Evolutionary conservation across 257 asterid genomes (phyloP).

Genomic region (Thymus quinquecostatus): DNA sequence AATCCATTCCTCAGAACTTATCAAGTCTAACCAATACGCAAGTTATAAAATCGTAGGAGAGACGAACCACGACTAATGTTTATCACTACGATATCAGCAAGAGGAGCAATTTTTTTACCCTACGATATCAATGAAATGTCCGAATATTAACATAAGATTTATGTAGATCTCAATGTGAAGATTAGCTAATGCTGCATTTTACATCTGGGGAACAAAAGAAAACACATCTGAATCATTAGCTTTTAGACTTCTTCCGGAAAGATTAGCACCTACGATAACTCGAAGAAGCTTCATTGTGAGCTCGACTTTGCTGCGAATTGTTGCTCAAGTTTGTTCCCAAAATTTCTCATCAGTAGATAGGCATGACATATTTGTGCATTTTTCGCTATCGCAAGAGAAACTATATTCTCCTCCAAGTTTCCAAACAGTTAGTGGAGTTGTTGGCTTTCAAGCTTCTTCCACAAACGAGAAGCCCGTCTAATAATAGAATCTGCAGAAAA

Average conservation of each 20-base stretch:
- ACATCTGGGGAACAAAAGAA: conserved; percentile 6
- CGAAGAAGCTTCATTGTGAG: conserved; percentile 47
- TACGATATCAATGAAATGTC: background rate
- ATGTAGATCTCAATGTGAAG: no score
- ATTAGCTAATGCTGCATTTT: background rate
- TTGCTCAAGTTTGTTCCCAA: conserved; percentile 15
- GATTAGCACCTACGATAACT: conserved; percentile 38
- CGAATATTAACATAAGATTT: background rate
- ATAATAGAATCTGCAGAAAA: conserved; percentile 83
- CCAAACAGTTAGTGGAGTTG: conserved; percentile 7
- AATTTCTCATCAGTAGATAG: conserved; percentile 3
- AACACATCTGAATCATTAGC: conserved; percentile 28
- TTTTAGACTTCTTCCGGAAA: conserved; percentile 49
- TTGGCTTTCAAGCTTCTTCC: conserved; percentile 83
- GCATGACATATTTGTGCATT: conserved; percentile 18
- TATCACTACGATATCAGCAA: no score
- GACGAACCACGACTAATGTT: no score
- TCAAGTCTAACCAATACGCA: no score
- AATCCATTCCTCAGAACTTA: no score
- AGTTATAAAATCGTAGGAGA: no score
- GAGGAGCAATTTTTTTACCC: background rate
- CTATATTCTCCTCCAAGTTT: background rate
- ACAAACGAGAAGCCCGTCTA: conserved; percentile 71
- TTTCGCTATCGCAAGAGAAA: conserved; percentile 1
- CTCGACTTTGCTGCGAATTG: conserved; percentile 48